Evolutionary conservation across 208 protist genomes (phyloP), one percentile per base, ranked within the genome.

Genomic region (Crithidia thermophila): DNA sequence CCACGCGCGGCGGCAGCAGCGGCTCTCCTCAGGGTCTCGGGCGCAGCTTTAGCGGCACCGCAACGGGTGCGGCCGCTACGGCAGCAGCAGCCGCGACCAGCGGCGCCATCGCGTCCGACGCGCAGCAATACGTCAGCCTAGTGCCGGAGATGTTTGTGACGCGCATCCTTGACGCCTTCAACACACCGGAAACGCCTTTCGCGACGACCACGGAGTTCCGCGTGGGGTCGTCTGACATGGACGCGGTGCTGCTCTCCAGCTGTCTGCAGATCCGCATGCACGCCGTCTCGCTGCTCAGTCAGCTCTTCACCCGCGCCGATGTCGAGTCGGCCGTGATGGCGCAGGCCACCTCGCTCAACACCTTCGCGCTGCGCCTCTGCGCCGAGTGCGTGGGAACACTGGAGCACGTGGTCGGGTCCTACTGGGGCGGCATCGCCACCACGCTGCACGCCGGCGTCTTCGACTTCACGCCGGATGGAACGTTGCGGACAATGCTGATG

Each of bases 381-480:
- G 73, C 72, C 45, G 75, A 72, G 47, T 91, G 78, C 56, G 71
- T 91, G 25, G 68, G 72, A 33, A 79, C 83, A 34, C 74, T 96
- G 28, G 88, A 94, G 72, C 67, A 93, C 61, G 79, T 86, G 18
- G 40, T 92, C 13, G 82, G 81, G 11, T 88, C 87, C 21, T 96
- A 94, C 72, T 96, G 91, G 88, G 82, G 87, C 36, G 88, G 91
- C 33, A 90, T 94, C 62, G 87, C 85, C 31, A 70, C 66, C 13
- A 74, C 82, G 8, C 81, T 94, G 27, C 87, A 91, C 67, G 69
- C 66, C 20, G 87, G 87, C 16, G 53, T 80, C 14, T 94, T 90
- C 57, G 87, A 94, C 78, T 91, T 88, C 47, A 33, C 28, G 21
- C 77, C 85, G 16, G 71, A 84, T 33, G 27, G 62, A 5, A 25